Evolutionary conservation across 495 filamentous ascomycete species (phyloP), one percentile per base, ranked within the genome.

Genomic region (Aspergillus kassunensis): DNA sequence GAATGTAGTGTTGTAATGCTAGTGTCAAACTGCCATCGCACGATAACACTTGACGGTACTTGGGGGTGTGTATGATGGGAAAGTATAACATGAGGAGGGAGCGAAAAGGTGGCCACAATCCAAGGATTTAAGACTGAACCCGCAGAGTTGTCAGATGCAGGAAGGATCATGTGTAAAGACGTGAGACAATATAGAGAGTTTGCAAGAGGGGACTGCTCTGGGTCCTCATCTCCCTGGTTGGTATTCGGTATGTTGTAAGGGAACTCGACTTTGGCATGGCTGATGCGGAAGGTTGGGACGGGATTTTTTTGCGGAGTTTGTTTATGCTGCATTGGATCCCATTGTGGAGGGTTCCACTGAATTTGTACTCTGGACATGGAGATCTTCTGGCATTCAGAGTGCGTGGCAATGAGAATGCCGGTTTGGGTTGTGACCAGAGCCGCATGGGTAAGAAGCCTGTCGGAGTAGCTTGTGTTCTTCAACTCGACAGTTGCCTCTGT

Each of bases 361-460:
- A 89, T 78, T 3, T 66, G 55, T 6, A 85, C 78, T 52, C 81
- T 78, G 31, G 87, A 80, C 4, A 87, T 62, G 36, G 76, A 80
- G 18, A 90, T 75, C 63, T 88, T 84, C 49, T 81, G 84, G 11
- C 82, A 83, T 10, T 75, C 73, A 4, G 84, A 89, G 23, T 82
- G 81, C 33, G 85, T 81, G 1, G 80, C 81, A 41, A 91, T 70
- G 18, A 89, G 60, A 23, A 89, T 77, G 49, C 78, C 79, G 59
- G 83, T 77, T 67, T 77, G 85, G 36, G 91, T 88, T 10, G 84
- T 80, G 51, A 85, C 85, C 49, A 93, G 72, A 12, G 90, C 79
- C 3, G 90, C 89, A 69, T 96, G 90, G 4, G 89, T 90, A 29
- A 95, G 75, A 13, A 88, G 58, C 42, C 89, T 82, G 43, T 86